Base-by-base conservation (phyloP, 495 filamentous ascomycete species). In the Mycothermus thermophilus region DNA sequence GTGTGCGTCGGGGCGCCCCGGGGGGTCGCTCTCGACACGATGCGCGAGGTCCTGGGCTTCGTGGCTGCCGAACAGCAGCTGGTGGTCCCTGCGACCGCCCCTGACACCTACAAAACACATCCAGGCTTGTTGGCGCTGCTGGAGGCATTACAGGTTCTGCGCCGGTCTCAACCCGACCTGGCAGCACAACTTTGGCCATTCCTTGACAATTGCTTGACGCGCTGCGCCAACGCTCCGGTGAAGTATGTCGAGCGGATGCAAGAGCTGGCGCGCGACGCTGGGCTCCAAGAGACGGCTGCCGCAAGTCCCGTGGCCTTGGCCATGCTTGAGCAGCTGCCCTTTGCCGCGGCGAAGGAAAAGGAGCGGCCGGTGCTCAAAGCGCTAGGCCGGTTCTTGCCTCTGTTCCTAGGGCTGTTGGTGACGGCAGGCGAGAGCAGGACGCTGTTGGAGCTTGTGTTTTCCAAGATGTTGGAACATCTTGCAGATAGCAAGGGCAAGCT, bases 291-390 rank as follows among this genome's bases (percentile, higher is more conserved):
- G 8, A n/a, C n/a, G n/a, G 34, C 44, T 11, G 17, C 44, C 23
- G 41, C 52, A 14, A 57, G 77, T 47, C 67, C 67, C 5, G 42
- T 93, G 2, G 56, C 72, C 11, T 58, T 80, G 32, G 69, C 70
- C 4, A 63, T 92, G 14, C 50, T 70, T 18, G 86, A 93, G 35
- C 85, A 94, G 57, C 74, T 83, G 65, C 74, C 74, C 1, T 92
- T 80, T 45, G 60, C 75, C 7, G 44, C 31, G 17, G 32, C 69
- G 12, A 72, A 75, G 38, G 57, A 58, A 0, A 55, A 58, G 1
- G 59, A 68, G 6, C 25, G 56, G 46, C 8, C 46, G 60, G 39
- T 32, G 31, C 31, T 59, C n/a, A 39, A 32, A 14, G 40, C 59
- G 2, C 52, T 81, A 18, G 63, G 67, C 2, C 35, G 58, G 21